These are phyloP conservation scores for Pleurotus cornucopiae DNA, from an alignment of 768 basidiomycete species.

Conservation along the genomic window DNA sequence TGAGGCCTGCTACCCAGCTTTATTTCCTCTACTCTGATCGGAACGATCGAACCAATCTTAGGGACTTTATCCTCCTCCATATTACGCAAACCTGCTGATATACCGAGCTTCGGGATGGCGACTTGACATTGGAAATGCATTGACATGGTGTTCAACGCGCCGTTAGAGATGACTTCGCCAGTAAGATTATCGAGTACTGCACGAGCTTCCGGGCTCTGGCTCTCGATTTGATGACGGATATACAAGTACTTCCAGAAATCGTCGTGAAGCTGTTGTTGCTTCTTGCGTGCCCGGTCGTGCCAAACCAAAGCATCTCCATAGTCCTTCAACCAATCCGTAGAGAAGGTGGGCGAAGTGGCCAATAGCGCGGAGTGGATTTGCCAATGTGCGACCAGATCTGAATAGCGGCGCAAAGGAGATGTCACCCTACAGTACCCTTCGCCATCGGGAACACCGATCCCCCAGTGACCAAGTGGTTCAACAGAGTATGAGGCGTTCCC, in stretches of 20 bases:
- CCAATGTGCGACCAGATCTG: slow-evolving; percentile 85
- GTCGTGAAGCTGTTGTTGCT: slow-evolving; percentile 24
- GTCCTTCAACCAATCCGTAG: slow-evolving; percentile 37
- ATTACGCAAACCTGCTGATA: slow-evolving; percentile 12
- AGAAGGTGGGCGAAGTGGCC: slow-evolving; percentile 38
- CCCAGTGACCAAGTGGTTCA: slow-evolving; percentile 60
- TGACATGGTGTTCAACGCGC: slow-evolving; percentile 10
- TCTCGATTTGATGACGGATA: slow-evolving; percentile 34
- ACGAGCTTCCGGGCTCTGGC: slow-evolving; percentile 8
- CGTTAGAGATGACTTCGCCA: slow-evolving; percentile 15
- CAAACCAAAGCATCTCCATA: slow-evolving; percentile 33
- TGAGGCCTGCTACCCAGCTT: slow-evolving; percentile 23
- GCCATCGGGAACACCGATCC: slow-evolving; percentile 61
- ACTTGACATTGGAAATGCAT: slow-evolving; percentile 13
- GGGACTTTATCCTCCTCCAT: not conserved
- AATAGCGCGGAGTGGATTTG: slow-evolving; percentile 82
- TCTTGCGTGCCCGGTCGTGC: slow-evolving; percentile 29
- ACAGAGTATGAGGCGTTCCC: slow-evolving; percentile 41
- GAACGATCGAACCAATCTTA: slow-evolving; percentile 10
- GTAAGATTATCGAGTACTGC: slow-evolving; percentile 22
- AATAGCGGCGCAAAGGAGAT: slow-evolving; percentile 82
- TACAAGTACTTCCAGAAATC: slow-evolving; percentile 31
- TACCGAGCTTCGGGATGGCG: slow-evolving; percentile 19
- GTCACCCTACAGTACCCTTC: slow-evolving; percentile 85
- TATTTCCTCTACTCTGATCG: slow-evolving; percentile 23